phyloP scores from a whole-genome alignment of 2,329 filamentous ascomycete genomes.

The Trematosphaeria pertusa region DNA sequence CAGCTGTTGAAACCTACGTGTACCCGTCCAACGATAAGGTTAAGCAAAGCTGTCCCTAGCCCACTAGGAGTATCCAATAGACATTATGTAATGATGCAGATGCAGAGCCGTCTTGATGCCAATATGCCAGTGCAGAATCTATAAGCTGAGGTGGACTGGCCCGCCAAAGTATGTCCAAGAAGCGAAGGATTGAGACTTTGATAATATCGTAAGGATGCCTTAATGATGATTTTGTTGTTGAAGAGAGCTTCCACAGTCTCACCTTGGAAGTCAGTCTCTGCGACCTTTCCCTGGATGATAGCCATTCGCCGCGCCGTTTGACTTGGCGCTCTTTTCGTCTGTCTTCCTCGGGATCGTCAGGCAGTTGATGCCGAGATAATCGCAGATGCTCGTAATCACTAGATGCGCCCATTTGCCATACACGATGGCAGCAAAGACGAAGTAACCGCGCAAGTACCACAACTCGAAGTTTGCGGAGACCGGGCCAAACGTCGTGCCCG shows the following conservation, averaged over 20 bases:
- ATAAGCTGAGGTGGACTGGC: slow-evolving; percentile 1
- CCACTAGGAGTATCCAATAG: slow-evolving; percentile 10
- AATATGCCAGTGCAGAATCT: slow-evolving; percentile 5
- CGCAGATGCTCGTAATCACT: slow-evolving; percentile 89
- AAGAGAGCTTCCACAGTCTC: too few relatives aligned
- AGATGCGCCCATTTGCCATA: slow-evolving; percentile 94
- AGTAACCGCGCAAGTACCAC: slow-evolving; percentile 83
- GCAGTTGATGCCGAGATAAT: slow-evolving; percentile 92
- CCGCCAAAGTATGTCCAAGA: slow-evolving; percentile 7
- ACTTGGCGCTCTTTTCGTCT: slow-evolving; percentile 32
- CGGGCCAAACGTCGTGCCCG: slow-evolving; percentile 59
- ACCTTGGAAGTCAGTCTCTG: slow-evolving; percentile 38
- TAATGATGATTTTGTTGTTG: too few relatives aligned
- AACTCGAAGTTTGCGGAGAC: slow-evolving; percentile 73
- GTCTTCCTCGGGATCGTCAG: slow-evolving; percentile 71
- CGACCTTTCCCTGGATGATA: slow-evolving; percentile 40
- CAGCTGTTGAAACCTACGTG: too few relatives aligned
- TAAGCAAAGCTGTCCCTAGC: too few relatives aligned
- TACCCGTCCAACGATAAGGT: too few relatives aligned
- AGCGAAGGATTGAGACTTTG: not conserved
- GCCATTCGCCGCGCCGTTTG: slow-evolving; percentile 39
- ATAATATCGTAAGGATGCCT: not conserved
- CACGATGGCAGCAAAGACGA: slow-evolving; percentile 80
- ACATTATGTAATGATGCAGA: slow-evolving; percentile 5
- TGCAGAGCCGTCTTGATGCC: slow-evolving; percentile 1